A percentile compares a stretch with the other conserved stretches of the same genome.
Conservation (phyloP, 345 rosid genomes). For the Citrus maxima region DNA sequence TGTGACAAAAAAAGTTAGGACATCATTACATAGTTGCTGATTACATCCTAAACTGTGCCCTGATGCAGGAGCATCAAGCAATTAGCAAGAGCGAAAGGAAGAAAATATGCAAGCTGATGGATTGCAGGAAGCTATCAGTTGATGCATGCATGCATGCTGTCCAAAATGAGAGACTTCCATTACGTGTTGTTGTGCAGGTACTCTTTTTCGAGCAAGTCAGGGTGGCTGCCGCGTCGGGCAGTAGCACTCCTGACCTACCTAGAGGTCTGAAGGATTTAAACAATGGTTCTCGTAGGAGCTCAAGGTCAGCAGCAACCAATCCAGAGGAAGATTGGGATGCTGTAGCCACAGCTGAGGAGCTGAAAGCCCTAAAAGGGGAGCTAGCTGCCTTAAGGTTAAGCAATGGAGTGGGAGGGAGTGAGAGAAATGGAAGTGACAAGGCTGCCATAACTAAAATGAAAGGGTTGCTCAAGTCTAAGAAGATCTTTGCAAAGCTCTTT, state of each 20-base stretch:
- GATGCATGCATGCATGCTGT: conserved; percentile 87
- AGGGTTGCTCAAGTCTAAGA: conserved; percentile 71
- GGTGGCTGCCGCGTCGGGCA: conserved; percentile 67
- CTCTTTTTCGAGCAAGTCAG: conserved; percentile 85
- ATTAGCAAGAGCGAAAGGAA: conserved; percentile 80
- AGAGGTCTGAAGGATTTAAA: conserved; percentile 51
- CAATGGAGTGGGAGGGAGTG: conserved; percentile 30
- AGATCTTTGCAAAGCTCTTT: conserved; percentile 53
- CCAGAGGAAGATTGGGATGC: conserved; percentile 87
- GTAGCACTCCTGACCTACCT: conserved; percentile 81
- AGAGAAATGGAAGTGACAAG: conserved; percentile 38
- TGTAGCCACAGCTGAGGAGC: conserved; percentile 67
- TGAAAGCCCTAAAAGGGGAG: conserved; percentile 62
- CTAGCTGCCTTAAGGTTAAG: conserved; percentile 54
- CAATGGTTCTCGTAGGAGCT: conserved; percentile 54
- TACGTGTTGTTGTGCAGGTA: conserved; percentile 76
- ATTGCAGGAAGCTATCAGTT: conserved; percentile 78
- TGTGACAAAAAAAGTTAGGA: background rate
- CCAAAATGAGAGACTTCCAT: conserved; percentile 78
- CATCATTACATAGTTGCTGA: background rate
- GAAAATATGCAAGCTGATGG: conserved; percentile 83
- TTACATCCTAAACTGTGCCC: background rate
- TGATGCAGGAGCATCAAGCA: conserved; percentile 63
- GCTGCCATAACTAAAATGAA: conserved; percentile 53
- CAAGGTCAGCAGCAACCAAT: conserved; percentile 62